Evolutionary conservation across 306 rosid genomes (phyloP).

Genomic region (Fragaria nilgerrensis): DNA sequence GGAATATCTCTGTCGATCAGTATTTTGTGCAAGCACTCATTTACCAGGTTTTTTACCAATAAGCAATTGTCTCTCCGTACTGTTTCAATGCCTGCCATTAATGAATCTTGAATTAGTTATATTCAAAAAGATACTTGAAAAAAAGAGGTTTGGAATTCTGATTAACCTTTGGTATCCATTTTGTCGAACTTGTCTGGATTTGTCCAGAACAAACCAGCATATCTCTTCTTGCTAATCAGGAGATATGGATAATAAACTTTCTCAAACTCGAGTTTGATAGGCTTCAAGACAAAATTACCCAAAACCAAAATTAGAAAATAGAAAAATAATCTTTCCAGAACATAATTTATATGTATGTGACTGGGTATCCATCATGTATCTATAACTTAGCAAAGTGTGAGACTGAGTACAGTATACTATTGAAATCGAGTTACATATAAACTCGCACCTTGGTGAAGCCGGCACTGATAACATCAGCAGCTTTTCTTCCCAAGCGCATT

Average conservation of each 20-base stretch:
- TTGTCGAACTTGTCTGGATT: constrained; percentile 72
- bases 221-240: constrained; percentile 95
- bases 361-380: not conserved
- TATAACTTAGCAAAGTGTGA: not conserved
- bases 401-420: not conserved
- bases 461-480: constrained; percentile 86
- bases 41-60: constrained; percentile 93
- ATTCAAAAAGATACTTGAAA: not conserved
- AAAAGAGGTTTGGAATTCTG: constrained; percentile 13
- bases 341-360: not conserved
- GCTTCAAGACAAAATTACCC: constrained; percentile 52
- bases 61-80: constrained; percentile 97
- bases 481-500: constrained; percentile 90
- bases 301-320: not conserved
- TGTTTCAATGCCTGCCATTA: constrained; percentile 79
- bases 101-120: constrained; percentile 18
- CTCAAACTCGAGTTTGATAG: constrained; percentile 96
- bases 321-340: not conserved
- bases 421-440: not conserved
- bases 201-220: constrained; percentile 97
- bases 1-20: constrained; percentile 84
- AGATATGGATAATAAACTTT: constrained; percentile 93
- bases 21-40: constrained; percentile 82
- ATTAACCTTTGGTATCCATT: constrained; percentile 95
- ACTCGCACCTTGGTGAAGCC: constrained; percentile 67